Base-by-base conservation (phyloP, 441 rosid genomes). In the Pelargonium citronellum region DNA sequence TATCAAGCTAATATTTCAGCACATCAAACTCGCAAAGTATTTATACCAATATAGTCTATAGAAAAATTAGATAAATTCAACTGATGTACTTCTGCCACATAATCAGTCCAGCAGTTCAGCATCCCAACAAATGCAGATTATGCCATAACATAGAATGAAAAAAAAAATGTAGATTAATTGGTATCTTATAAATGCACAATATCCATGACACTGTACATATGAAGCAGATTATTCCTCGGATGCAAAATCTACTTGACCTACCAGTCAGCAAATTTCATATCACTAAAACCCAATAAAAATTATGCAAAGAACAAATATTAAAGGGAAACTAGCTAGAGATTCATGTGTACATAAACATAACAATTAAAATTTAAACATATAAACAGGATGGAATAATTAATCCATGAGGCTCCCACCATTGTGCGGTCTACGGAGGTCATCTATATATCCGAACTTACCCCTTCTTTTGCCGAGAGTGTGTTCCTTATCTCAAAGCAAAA, bases 261-360 rank as follows among this genome's bases (percentile, higher is more conserved):
- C 62, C 41, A 39, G 34, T 58, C 62, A 27, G 43, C 61, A 44
- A 8, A 46, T 53, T 30, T 24, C 71, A 17, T 5, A 69, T 57
- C 4, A 9, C 16, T 11, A 41, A 27, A 74, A 24, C 20, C 34
- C 37, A 11, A 61, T 61, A 22, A 3, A 61, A 10, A 61, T 5
- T 22, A n/a, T 10, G 64, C 64, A 61, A 12, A 53, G 1, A 27
- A 37, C 39, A 65, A 4, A 58, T 61, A 41, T 67, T 61, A 15
- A 71, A 7, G 2, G 27, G 44, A 7, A 73, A 39, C 51, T n/a
- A n/a, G 20, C 37, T 30, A 30, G 1, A 27, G 30, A 27, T 27
- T 27, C 30, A 1, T 1, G 30, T 27, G 30, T 27, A 4, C 30
- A 27, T 27, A 27, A 27, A 27, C 30, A 27, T 27, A 19, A 19